Base-by-base conservation (phyloP, 257 asterid genomes). In the Solanum tarapatanum region DNA sequence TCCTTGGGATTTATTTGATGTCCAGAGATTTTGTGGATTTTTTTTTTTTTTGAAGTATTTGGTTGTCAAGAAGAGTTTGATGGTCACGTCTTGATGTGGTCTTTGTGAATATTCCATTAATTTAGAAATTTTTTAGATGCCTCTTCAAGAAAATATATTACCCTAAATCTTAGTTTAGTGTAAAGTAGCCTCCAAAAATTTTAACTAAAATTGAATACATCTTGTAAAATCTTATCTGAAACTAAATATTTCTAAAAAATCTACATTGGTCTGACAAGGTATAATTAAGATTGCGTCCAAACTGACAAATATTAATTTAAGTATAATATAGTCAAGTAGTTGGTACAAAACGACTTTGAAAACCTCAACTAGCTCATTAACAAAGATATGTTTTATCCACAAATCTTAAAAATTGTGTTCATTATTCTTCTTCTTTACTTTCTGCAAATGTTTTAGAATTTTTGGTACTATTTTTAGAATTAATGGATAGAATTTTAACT, bases 321-420 rank as follows among this genome's bases (percentile, higher is more conserved):
- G 84, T 16, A 16, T 24, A 24, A 7, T 24, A 24, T 14, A 14
- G 37, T 43, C 64, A 24, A 26, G 84, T 41, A 14, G 64, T 79
- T 79, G 84, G 64, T 43, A 43, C 13, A 43, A 48, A 76, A 43
- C 7, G 39, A 79, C 84, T 43, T 79, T 45, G 23, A 79, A 76
- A 26, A 14, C 62, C 60, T 55, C 64, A 55, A 55, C 64, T 55
- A 6, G 64, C 64, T 39, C 21, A 45, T 45, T 45, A 23, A n/a
- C 23, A 24, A 77, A 41, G 84, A 77, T 23, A 24, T 77, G 36
- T 26, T 13, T 60, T 41, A 77, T 41, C 84, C 36, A 41, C 62
- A 77, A 75, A 41, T 28, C 16, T 41, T 16, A 16, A 43, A 74
- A 43, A 16, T 41, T 43, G 16, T 26, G 84, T 41, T 79, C 51